Percentiles rank a stretch among this genome's conserved stretches.
phyloP scores from a whole-genome alignment of 352 stramenopile species.

The Phytophthora palmivora region DNA sequence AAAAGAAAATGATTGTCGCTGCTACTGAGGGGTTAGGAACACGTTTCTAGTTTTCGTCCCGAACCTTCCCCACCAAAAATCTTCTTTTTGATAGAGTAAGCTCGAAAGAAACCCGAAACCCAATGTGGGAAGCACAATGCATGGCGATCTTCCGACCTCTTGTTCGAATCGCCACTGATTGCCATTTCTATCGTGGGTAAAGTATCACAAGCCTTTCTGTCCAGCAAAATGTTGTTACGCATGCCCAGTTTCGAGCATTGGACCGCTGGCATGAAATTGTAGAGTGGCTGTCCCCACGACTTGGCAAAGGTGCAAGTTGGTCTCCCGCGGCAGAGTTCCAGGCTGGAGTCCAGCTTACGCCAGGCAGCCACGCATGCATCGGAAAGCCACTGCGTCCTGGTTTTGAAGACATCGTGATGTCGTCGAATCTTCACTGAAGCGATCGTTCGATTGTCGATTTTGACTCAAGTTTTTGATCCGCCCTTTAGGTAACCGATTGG shows the following conservation, averaged over 20 bases:
- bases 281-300: conserved; percentile 16
- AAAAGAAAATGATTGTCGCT: background rate
- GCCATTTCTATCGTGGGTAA: conserved; percentile 6
- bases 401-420: conserved; percentile 19
- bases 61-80: conserved; percentile 33
- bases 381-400: conserved; percentile 20
- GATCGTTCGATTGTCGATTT: conserved; percentile 33
- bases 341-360: background rate
- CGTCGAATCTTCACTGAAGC: conserved; percentile 23
- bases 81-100: conserved; percentile 7
- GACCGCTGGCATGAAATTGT: conserved; percentile 9
- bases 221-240: background rate
- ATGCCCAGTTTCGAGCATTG: conserved; percentile 28
- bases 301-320: conserved; percentile 29
- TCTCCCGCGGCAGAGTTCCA: background rate
- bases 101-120: conserved; percentile 32
- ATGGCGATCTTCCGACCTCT: conserved; percentile 38
- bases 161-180: conserved; percentile 6
- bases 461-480: conserved; percentile 18
- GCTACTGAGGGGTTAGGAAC: no score
- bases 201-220: conserved; percentile 14
- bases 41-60: no score
- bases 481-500: conserved; percentile 1
- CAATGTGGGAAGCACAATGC: conserved; percentile 8
- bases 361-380: conserved; percentile 19